phyloP scores from a whole-genome alignment of 164 flowering plant genomes.

The Aristolochia californica region DNA sequence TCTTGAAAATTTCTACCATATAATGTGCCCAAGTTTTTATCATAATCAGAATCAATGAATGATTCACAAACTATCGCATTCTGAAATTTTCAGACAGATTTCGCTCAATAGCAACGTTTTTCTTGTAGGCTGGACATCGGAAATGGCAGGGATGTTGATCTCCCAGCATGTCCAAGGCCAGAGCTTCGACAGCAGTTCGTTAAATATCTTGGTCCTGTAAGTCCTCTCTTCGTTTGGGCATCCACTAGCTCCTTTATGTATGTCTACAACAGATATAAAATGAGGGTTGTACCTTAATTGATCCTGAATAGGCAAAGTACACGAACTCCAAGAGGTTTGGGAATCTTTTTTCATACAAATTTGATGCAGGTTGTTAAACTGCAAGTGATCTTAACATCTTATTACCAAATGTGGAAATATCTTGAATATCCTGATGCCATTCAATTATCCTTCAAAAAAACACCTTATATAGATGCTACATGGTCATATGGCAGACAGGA shows the following conservation, averaged over 20 bases:
- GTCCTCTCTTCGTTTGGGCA: constrained; percentile 9
- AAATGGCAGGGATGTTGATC: constrained; percentile 73
- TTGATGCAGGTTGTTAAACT: neutral
- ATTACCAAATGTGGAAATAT: neutral
- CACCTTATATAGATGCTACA: neutral
- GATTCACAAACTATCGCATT: neutral
- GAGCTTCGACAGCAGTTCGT: constrained; percentile 71
- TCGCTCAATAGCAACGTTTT: neutral
- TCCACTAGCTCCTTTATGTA: neutral
- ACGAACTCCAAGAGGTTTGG: too few species aligned
- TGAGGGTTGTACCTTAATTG: neutral
- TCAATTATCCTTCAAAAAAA: neutral
- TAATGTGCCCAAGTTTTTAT: neutral
- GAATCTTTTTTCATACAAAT: too few species aligned
- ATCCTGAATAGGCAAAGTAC: neutral
- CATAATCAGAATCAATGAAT: neutral
- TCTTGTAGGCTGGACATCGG: constrained; percentile 84
- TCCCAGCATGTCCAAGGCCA: constrained; percentile 62
- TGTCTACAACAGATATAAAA: neutral
- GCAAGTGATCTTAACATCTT: neutral
- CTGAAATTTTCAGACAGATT: neutral
- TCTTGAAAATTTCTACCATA: neutral
- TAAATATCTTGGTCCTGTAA: constrained; percentile 90
- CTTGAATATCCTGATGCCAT: neutral
- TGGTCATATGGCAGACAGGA: neutral